Evolutionary conservation across 2,329 filamentous ascomycete species (phyloP).

Genomic region (Pseudocercospora eumusae): DNA sequence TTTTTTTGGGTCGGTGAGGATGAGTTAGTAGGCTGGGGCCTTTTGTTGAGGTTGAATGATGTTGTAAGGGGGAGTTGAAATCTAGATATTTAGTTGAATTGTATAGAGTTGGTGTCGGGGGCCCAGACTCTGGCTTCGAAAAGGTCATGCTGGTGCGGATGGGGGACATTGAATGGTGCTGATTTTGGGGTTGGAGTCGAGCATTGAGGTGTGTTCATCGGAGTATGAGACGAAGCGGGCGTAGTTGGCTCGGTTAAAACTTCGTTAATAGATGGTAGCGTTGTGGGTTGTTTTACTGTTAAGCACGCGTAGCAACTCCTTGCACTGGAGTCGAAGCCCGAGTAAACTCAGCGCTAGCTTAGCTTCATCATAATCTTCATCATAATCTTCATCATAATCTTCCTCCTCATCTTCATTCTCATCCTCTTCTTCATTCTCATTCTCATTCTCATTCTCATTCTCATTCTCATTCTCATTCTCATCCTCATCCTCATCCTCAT

Average conservation of each 20-base stretch:
- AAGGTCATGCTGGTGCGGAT: constrained; percentile 4
- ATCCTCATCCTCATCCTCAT: too few relatives aligned
- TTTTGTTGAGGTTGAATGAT: constrained; percentile 8
- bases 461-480: too few relatives aligned
- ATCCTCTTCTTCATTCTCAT: too few relatives aligned
- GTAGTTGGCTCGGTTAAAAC: constrained; percentile 1
- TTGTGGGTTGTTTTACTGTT: constrained; percentile 12
- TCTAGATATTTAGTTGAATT: constrained; percentile 15
- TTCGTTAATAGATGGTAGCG: constrained; percentile 6
- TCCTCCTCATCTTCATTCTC: too few relatives aligned
- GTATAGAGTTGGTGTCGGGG: constrained; percentile 9
- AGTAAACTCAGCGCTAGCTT: too few relatives aligned
- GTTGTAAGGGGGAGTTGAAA: constrained; percentile 11
- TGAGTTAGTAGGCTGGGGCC: background rate
- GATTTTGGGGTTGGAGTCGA: background rate
- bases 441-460: too few relatives aligned
- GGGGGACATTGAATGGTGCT: background rate
- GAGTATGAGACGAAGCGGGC: constrained; percentile 12
- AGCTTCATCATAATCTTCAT: too few relatives aligned
- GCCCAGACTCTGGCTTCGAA: constrained; percentile 19
- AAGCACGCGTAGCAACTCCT: constrained; percentile 6
- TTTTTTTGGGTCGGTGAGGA: constrained; percentile 7
- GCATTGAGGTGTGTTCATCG: constrained; percentile 7
- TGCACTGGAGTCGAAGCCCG: too few relatives aligned
- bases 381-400: too few relatives aligned